phyloP scores from a whole-genome alignment of 345 rosid genomes.

The Angophora floribunda region DNA sequence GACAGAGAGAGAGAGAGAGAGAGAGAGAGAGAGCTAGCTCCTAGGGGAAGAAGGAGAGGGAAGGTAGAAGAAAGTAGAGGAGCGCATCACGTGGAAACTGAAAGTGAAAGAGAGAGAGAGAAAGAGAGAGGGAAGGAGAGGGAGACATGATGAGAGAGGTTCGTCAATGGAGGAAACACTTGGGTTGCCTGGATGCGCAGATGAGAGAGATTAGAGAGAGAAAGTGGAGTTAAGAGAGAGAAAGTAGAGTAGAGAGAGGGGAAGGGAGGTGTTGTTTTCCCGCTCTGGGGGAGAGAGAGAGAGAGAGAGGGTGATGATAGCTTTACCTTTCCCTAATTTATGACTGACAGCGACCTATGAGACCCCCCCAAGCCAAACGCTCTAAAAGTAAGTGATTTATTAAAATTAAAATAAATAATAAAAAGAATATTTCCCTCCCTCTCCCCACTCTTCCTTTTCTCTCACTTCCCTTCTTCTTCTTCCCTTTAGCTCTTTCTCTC shows the following conservation, averaged over 20 bases:
- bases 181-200: not conserved
- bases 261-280: slow-evolving; percentile 10
- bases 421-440: not conserved
- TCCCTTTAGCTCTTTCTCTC: not conserved
- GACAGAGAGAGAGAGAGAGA: not conserved
- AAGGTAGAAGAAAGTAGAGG: not conserved
- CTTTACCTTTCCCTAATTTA: slow-evolving; percentile 19
- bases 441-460: not conserved
- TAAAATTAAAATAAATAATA: not conserved
- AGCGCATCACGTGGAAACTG: not conserved
- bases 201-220: slow-evolving; percentile 7
- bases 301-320: not conserved
- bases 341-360: slow-evolving; percentile 44
- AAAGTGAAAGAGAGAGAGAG: not conserved
- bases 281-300: not conserved
- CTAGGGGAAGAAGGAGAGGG: not conserved
- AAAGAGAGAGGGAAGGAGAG: not conserved
- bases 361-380: slow-evolving; percentile 6
- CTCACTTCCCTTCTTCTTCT: not conserved
- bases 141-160: not conserved
- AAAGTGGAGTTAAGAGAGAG: slow-evolving; percentile 4
- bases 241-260: not conserved
- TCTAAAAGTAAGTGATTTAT: not conserved
- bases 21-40: not conserved
- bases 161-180: not conserved